Evolutionary conservation across 768 basidiomycete species (phyloP), one percentile per base, ranked within the genome.

Genomic region (Galerina marginata): DNA sequence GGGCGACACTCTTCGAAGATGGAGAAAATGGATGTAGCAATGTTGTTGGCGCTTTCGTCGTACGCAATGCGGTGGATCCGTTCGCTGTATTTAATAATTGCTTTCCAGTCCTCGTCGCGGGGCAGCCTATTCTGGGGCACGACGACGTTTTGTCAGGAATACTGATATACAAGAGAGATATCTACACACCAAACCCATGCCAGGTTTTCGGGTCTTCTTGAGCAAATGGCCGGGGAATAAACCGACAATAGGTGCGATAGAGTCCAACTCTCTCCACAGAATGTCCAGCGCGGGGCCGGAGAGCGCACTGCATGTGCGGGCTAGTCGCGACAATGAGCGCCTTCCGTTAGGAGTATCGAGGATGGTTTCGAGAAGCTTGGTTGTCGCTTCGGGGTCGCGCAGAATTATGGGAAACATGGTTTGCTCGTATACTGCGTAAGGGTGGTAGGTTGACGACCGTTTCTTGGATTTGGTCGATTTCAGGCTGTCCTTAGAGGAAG

Each of bases 181-280:
- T 39, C 38, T 16, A 72, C 91, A 70, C 69, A 92, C 91, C 79
- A 93, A 79, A 71, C 91, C 91, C 62, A 91, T 75, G 51, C 90
- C 90, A 51, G 91, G 91, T 69, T 83, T 86, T 62, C 85, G 83
- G 58, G 86, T 79, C 73, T 86, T 90, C 75, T 86, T 90, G 74
- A 92, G 76, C 64, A 92, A 67, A 63, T 82, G 78, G 58, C 77
- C 79, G 12, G 91, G 91, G 71, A 93, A 92, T 56, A 92, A 71
- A 38, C 87, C 86, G 58, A 92, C 77, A 58, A 93, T 77, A 9
- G 91, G 91, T 47, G 86, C 74, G 60, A 92, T 77, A 11, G 89
- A 90, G 71, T 92, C 90, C 57, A 93, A 75, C 67, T 93, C 91
- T 69, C 82, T 85, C 91, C 91, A 93, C 33, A 93, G 79, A 50